Base-by-base conservation (phyloP, 1,139 yeast species). In the Nakaseomyces delphensis region DNA sequence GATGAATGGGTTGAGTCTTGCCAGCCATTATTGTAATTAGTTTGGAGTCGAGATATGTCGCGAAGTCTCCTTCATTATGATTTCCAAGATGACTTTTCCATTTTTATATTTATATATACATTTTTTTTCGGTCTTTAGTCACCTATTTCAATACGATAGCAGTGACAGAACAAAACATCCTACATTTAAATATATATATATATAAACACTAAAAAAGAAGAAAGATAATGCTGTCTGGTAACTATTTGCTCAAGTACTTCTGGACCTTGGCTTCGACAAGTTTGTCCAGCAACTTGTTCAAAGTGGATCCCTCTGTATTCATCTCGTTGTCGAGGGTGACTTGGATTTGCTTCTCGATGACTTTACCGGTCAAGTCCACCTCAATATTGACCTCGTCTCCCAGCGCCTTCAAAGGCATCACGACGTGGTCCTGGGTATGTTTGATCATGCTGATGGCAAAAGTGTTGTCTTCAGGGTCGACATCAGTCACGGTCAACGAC, bases 331-430 rank as follows among this genome's bases (percentile, higher is more conserved):
- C 69, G 50, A 82, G 64, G 43, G 71, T 71, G 38, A 72, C 50
- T 43, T 71, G 74, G 41, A 91, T 81, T 64, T 89, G 97, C 63
- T 84, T 79, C 58, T 85, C 96, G 48, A 91, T 78, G 49, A 89
- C 72, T 64, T 91, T 91, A 18, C 97, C 98, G 40, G 93, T 83
- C 43, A 89, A 69, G 62, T 91, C 98, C 19, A 91, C 98, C 65
- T 91, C 98, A 41, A 93, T 79, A 56, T 91, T 93, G 37, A 91
- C 94, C 18, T 61, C 53, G 32, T 74, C 83, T 1, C 86, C 89
- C 2, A 74, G 57, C 3, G 63, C 48, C 59, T 86, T 89, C 45
- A 59, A 52, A 8, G 95, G 81, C 65, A 87, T 67, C 3, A 83
- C 71, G 27, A 91, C 96, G 62, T 79, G 80, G 14, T 70, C 74